Conservation (phyloP, 2,329 filamentous ascomycete species). For the Teratosphaeriaceae sp. region DNA sequence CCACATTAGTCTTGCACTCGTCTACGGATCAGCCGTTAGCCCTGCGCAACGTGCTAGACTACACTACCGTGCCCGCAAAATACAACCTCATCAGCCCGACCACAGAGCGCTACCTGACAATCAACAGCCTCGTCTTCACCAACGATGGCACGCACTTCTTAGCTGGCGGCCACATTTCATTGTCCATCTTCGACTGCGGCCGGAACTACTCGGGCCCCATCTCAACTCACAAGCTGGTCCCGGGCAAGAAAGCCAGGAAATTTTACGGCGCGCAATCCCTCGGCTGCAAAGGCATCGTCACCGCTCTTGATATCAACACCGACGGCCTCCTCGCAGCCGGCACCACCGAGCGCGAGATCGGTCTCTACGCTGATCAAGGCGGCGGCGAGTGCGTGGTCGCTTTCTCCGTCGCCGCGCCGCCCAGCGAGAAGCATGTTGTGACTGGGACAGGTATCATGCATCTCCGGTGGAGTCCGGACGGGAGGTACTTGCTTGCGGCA, state of each 20-base stretch:
- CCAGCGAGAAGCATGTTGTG: conserved; percentile 11
- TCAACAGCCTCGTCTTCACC: conserved; percentile 50
- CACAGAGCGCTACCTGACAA: conserved; percentile 51
- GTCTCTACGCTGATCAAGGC: conserved; percentile 47
- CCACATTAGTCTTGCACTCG: conserved; percentile 46
- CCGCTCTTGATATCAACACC: conserved; percentile 42
- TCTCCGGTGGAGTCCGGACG: conserved; percentile 52
- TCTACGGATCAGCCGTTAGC: conserved; percentile 50
- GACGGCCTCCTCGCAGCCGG: conserved; percentile 51
- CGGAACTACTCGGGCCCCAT: conserved; percentile 43
- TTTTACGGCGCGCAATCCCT: conserved; percentile 36
- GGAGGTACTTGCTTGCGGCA: conserved; percentile 51
- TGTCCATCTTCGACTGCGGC: conserved; percentile 51
- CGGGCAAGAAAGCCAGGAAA: conserved; percentile 30
- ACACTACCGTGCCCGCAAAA: conserved; percentile 37
- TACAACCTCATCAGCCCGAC: conserved; percentile 50
- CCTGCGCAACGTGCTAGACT: conserved; percentile 48
- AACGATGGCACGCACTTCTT: conserved; percentile 47
- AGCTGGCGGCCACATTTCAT: conserved; percentile 48
- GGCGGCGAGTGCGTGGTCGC: conserved; percentile 44
- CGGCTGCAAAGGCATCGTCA: conserved; percentile 49
- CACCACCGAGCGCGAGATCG: conserved; percentile 50
- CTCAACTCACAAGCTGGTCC: conserved; percentile 32
- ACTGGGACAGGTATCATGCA: conserved; percentile 50
- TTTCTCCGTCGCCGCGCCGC: conserved; percentile 35